Evolutionary conservation across 768 basidiomycete genomes (phyloP), one percentile per base, ranked within the genome.

Genomic region (Arthromyces matolae): DNA sequence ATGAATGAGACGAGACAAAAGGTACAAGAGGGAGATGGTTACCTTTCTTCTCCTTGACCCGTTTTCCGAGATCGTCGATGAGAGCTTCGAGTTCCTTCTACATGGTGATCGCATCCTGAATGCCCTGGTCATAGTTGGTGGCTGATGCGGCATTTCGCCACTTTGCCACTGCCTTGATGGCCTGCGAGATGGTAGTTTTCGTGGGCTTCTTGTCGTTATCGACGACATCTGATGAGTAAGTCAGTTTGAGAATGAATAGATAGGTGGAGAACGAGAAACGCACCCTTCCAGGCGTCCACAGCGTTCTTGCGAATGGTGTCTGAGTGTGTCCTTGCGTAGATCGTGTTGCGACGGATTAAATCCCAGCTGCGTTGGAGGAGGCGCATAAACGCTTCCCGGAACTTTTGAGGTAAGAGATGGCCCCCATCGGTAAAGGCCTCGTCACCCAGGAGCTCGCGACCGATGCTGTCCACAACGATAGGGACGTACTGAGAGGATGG

Each of bases 311-410:
- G 27, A 5, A 51, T 23, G 28, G 22, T 33, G 3, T 16, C 13
- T 1, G n/a, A 34, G 2, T 47, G 28, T n/a, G n/a, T n/a, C n/a
- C 2, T 35, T 47, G 18, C 46, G 27, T 5, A 35, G 35, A 1
- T 0, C 10, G 1, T 4, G 8, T 0, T 45, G 23, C 23, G 51
- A 5, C 41, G 34, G 4, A 40, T 40, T 1, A 23, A 48, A 5
- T 45, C 45, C 55, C 55, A 57, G 0, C 31, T n/a, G 0, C 47
- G 20, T 37, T 54, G 53, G 5, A 32, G 8, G 12, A 57, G n/a
- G 13, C 0, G 18, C 25, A n/a, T 37, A 13, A 49, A 14, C 3
- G 14, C 6, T 13, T 36, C n/a, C 6, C 52, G 38, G 6, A 46
- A 8, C 4, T 20, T 16, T 0, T 20, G 14, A 3, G 37, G 9